A percentile compares a stretch with the other conserved stretches of the same genome.
Conservation (phyloP, 2,329 filamentous ascomycete species). For the Coniochaeta prunicola region DNA sequence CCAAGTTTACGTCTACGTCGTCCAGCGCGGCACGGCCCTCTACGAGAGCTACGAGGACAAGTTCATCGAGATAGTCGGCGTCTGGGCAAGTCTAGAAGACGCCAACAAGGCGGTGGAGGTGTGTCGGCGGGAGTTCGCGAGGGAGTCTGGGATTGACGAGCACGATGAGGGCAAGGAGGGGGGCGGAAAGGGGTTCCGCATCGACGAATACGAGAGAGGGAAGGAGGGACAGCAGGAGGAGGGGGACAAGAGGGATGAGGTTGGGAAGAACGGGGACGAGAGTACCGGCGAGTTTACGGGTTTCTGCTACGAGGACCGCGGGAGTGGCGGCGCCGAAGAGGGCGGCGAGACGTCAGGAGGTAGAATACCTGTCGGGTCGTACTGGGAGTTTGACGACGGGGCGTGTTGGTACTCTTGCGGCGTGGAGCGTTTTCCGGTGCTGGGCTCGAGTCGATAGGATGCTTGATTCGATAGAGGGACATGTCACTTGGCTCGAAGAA, state of each 20-base stretch:
- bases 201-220: too few relatives aligned
- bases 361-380: constrained; percentile 1
- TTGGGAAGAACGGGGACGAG: background rate
- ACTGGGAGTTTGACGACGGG: constrained; percentile 6
- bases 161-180: background rate
- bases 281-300: background rate
- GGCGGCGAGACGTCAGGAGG: background rate
- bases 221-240: too few relatives aligned
- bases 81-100: constrained; percentile 1
- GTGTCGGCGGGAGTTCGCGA: constrained; percentile 1
- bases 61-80: constrained; percentile 2
- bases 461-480: background rate
- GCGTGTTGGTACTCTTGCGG: constrained; percentile 3
- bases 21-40: constrained; percentile 4
- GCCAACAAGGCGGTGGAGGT: background rate
- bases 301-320: constrained; percentile 1
- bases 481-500: background rate
- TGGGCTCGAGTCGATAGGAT: background rate
- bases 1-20: background rate
- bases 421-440: background rate
- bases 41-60: constrained; percentile 2
- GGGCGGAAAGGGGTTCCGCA: too few relatives aligned
- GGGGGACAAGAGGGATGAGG: too few relatives aligned
- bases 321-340: background rate
- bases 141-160: constrained; percentile 1